Evolutionary conservation across 345 rosid genomes (phyloP).

Genomic region (Salix suchowensis): DNA sequence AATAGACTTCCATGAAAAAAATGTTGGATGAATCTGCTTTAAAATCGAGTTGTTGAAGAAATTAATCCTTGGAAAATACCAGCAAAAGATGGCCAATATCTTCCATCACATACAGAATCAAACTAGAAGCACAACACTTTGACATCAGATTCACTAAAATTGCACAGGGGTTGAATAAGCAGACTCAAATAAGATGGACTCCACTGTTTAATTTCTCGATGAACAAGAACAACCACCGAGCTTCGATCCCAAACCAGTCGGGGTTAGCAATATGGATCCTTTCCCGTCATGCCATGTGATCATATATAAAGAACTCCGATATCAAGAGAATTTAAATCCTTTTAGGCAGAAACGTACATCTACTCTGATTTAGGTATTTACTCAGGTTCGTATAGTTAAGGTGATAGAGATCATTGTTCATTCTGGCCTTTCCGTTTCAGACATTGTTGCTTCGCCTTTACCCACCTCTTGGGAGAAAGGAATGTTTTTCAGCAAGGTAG

Average conservation of each 20-base stretch:
- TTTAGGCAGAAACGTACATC: too few relatives aligned
- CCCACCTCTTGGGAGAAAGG: neutral
- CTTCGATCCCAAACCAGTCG: neutral
- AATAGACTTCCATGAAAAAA: too few relatives aligned
- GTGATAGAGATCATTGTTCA: too few relatives aligned
- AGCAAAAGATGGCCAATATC: too few relatives aligned
- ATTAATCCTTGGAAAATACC: too few relatives aligned
- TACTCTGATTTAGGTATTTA: neutral
- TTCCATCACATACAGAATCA: too few relatives aligned
- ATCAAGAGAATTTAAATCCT: neutral
- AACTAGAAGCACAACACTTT: neutral
- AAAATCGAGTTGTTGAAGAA: too few relatives aligned
- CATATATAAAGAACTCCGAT: neutral
- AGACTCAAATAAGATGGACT: neutral
- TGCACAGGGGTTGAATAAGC: neutral
- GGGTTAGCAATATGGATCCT: neutral
- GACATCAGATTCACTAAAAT: neutral
- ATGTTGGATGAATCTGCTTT: too few relatives aligned
- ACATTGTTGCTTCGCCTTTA: too few relatives aligned
- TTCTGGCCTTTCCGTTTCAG: too few relatives aligned
- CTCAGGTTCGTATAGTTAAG: too few relatives aligned
- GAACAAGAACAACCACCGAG: neutral
- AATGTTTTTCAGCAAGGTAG: neutral
- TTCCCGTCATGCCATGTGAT: neutral
- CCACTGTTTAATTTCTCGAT: neutral